These are phyloP conservation scores for Antitrichia curtipendula DNA, from an alignment of 225 moss, liverwort and hornwort genomes.

Conservation along the genomic window DNA sequence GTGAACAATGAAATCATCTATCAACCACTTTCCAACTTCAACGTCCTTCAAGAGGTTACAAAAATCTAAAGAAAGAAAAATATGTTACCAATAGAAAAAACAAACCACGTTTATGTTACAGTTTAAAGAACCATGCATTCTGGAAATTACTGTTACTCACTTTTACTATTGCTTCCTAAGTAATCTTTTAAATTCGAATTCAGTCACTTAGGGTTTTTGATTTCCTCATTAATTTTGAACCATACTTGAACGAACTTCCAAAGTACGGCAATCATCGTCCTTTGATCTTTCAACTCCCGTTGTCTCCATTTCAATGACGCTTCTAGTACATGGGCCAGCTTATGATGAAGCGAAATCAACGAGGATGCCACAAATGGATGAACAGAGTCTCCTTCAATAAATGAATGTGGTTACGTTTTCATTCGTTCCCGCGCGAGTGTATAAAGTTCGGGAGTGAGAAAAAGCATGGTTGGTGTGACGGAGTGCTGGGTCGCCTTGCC, in stretches of 20 bases:
- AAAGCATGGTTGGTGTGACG: neutral
- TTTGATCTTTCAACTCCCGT: neutral
- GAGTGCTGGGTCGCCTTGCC: neutral
- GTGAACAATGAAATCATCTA: neutral
- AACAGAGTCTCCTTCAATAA: neutral
- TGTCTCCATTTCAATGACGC: neutral
- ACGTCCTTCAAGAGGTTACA: fast-evolving
- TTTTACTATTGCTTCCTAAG: neutral
- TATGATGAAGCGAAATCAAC: neutral
- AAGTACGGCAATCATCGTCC: neutral
- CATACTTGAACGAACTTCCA: neutral
- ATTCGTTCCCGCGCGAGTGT: neutral
- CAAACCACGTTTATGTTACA: neutral
- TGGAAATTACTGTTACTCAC: neutral
- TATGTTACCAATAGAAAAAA: neutral
- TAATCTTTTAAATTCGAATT: neutral
- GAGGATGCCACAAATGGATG: neutral
- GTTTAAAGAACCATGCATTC: neutral
- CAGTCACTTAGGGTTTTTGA: neutral
- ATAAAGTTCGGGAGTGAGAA: neutral
- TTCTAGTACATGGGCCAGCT: neutral
- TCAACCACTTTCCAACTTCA: fast-evolving
- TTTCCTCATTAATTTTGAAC: neutral
- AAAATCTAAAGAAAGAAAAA: neutral
- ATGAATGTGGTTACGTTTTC: neutral